Percentiles rank a stretch among this genome's conserved stretches.
phyloP scores from a whole-genome alignment of 1,284 basidiomycete genomes.

The Tremellales sp. region DNA sequence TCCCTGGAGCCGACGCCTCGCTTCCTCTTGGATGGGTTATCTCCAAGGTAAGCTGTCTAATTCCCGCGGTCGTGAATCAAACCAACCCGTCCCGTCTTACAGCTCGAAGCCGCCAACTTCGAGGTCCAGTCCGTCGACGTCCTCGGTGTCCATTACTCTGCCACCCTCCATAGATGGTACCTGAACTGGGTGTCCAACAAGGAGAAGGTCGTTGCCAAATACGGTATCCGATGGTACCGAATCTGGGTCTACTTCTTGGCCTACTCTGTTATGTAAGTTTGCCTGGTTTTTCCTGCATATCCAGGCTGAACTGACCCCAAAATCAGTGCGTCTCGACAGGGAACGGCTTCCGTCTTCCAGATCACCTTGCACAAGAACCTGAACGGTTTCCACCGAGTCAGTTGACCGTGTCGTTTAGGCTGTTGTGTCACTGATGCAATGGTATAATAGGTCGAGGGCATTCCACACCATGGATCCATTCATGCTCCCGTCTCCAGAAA shows the following conservation, averaged over 20 bases:
- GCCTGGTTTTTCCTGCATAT: neutral
- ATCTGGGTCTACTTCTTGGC: conserved; percentile 90
- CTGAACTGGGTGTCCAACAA: conserved; percentile 90
- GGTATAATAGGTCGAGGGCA: conserved; percentile 57
- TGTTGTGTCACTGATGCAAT: neutral
- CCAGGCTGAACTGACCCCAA: conserved; percentile 1
- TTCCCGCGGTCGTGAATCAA: neutral
- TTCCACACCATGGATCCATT: conserved; percentile 60
- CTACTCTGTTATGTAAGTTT: conserved; percentile 60
- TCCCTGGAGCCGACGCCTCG: conserved; percentile 96
- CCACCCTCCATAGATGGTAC: conserved; percentile 92
- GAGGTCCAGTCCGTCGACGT: conserved; percentile 97
- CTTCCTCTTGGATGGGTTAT: conserved; percentile 96
- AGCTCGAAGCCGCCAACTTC: conserved; percentile 82
- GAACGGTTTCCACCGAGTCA: conserved; percentile 81
- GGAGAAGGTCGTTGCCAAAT: conserved; percentile 80
- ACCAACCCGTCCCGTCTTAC: conserved; percentile 1
- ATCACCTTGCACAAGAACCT: conserved; percentile 96
- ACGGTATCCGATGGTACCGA: conserved; percentile 86
- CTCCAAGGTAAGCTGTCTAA: conserved; percentile 59
- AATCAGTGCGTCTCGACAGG: conserved; percentile 63
- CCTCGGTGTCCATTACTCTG: conserved; percentile 93
- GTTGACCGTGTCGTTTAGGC: neutral
- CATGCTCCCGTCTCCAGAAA: conserved; percentile 34
- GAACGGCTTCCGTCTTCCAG: conserved; percentile 85